phyloP scores from a whole-genome alignment of 1,284 basidiomycete genomes.

The Prillingera fragicola region DNA sequence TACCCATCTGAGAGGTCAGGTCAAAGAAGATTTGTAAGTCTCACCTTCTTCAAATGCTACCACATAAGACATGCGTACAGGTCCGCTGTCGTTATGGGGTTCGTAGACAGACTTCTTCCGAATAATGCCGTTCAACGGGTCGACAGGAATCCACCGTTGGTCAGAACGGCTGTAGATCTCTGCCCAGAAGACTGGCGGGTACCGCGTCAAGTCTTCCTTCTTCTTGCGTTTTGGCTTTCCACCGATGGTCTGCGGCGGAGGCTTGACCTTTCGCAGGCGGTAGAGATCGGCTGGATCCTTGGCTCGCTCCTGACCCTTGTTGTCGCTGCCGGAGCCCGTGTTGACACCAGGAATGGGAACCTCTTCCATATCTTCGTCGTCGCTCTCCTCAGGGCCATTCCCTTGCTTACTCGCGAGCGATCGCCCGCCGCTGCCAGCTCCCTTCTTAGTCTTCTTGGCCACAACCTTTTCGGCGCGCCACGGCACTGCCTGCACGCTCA shows the following conservation, averaged over 20 bases:
- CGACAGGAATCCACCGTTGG: conserved; percentile 85
- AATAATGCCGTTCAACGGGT: conserved; percentile 74
- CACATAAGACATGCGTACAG: conserved; percentile 90
- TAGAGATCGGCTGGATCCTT: conserved; percentile 42
- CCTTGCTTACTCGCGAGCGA: conserved; percentile 33
- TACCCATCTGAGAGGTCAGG: conserved; percentile 49
- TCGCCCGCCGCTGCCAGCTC: conserved; percentile 28
- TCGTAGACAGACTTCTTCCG: conserved; percentile 80
- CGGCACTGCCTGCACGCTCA: conserved; percentile 83
- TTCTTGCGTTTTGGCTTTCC: conserved; percentile 29
- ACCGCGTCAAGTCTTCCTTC: conserved; percentile 36
- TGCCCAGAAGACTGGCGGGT: conserved; percentile 93
- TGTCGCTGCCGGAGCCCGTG: conserved; percentile 24
- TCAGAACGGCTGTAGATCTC: conserved; percentile 94
- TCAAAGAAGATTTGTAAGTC: background rate
- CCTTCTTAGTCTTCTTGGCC: conserved; percentile 28
- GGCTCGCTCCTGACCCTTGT: too few relatives aligned
- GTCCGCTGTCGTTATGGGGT: conserved; percentile 55
- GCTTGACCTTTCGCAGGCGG: conserved; percentile 28
- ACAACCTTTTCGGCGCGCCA: conserved; percentile 57
- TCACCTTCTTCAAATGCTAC: conserved; percentile 89
- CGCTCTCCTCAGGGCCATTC: conserved; percentile 24
- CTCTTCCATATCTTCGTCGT: conserved; percentile 39
- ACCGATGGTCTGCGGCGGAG: conserved; percentile 25
- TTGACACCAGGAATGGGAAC: conserved; percentile 33